Evolutionary conservation across 352 stramenopile species (phyloP).

Genomic region (Saprolegnia parasitica): DNA sequence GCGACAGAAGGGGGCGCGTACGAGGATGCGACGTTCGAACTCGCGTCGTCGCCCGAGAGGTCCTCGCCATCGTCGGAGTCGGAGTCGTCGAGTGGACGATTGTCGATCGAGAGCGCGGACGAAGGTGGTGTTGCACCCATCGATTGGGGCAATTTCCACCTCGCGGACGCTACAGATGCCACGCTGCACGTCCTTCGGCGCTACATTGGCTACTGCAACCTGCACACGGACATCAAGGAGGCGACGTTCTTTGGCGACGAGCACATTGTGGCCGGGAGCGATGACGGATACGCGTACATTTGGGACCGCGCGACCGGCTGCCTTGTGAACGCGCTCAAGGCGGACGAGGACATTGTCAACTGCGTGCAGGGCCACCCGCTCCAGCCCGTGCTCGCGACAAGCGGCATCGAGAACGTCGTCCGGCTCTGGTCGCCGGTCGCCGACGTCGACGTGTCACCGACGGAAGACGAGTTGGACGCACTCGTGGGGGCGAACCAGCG

Average conservation of each 20-base stretch:
- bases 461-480: constrained; percentile 45
- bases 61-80: constrained; percentile 25
- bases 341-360: constrained; percentile 84
- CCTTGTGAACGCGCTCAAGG: constrained; percentile 76
- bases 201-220: constrained; percentile 84
- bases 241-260: constrained; percentile 81
- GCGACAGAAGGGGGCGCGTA: too few relatives aligned
- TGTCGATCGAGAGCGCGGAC: constrained; percentile 24
- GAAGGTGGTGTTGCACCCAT: constrained; percentile 34
- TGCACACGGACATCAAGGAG: constrained; percentile 89
- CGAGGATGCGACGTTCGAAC: too few relatives aligned
- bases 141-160: constrained; percentile 48
- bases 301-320: constrained; percentile 78
- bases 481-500: constrained; percentile 58
- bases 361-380: constrained; percentile 82
- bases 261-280: constrained; percentile 82
- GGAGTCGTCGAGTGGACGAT: background rate
- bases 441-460: constrained; percentile 39
- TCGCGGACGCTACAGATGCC: constrained; percentile 33
- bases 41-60: too few relatives aligned
- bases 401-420: constrained; percentile 78
- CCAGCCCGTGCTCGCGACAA: constrained; percentile 73
- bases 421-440: constrained; percentile 66
- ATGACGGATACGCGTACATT: constrained; percentile 80
- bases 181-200: constrained; percentile 58